Evolutionary conservation across 306 rosid genomes (phyloP).

Genomic region (Casuarina cunninghamiana): DNA sequence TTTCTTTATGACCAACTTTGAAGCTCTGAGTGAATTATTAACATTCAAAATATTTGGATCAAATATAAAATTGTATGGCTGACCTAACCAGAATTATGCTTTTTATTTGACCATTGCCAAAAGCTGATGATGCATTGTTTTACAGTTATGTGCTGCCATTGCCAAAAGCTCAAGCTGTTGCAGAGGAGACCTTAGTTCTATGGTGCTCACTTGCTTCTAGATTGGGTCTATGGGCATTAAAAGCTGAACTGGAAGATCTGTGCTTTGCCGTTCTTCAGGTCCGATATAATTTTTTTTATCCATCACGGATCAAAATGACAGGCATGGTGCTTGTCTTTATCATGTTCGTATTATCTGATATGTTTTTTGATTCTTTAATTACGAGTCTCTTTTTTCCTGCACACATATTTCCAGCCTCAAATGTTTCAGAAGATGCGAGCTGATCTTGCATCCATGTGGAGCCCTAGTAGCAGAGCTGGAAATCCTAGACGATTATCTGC

Average conservation of each 20-base stretch:
- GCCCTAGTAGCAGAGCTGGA: constrained; percentile 59
- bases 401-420: constrained; percentile 70
- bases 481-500: constrained; percentile 49
- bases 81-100: constrained; percentile 19
- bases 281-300: constrained; percentile 21
- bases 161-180: constrained; percentile 92
- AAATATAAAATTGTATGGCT: constrained; percentile 7
- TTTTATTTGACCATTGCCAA: constrained; percentile 10
- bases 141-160: constrained; percentile 77
- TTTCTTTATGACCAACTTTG: not conserved
- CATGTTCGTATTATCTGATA: not conserved
- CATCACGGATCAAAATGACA: constrained; percentile 14
- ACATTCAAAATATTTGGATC: not conserved
- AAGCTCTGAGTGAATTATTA: not conserved
- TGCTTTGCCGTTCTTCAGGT: constrained; percentile 98
- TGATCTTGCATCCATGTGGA: constrained; percentile 94
- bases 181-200: constrained; percentile 86
- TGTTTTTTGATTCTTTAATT: not conserved
- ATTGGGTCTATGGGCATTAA: constrained; percentile 94
- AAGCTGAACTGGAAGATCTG: constrained; percentile 93
- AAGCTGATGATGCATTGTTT: constrained; percentile 23
- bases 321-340: constrained; percentile 2
- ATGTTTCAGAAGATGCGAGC: constrained; percentile 76
- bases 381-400: constrained; percentile 26
- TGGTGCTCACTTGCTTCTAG: constrained; percentile 98